A percentile compares a stretch with the other conserved stretches of the same genome.
These are phyloP conservation scores for Dothideomycetes sp. DNA, from an alignment of 2,329 filamentous ascomycete genomes.

Conservation along the genomic window DNA sequence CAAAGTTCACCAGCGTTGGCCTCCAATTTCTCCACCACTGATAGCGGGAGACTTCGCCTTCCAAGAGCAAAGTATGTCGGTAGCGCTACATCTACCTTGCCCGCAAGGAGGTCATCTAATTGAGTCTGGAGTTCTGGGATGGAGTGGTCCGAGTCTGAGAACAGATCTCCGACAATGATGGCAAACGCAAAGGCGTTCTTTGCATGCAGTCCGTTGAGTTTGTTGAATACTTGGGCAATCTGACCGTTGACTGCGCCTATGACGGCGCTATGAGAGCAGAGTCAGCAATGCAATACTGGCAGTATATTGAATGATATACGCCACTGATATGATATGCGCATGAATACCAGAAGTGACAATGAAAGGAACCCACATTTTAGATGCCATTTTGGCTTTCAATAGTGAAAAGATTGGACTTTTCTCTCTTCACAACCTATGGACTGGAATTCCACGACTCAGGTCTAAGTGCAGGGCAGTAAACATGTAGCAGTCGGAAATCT, in stretches of 20 bases:
- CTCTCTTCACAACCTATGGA: too few relatives aligned
- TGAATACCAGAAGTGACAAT: background rate
- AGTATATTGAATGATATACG: too few relatives aligned
- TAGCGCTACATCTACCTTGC: slow-evolving; percentile 63
- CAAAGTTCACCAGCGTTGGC: slow-evolving; percentile 62
- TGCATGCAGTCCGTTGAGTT: slow-evolving; percentile 66
- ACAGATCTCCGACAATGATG: slow-evolving; percentile 75
- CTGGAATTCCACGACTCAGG: too few relatives aligned
- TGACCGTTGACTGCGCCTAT: slow-evolving; percentile 75
- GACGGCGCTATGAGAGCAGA: slow-evolving; percentile 49
- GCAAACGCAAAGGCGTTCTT: slow-evolving; percentile 86
- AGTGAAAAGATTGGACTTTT: too few relatives aligned
- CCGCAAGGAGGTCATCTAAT: slow-evolving; percentile 56
- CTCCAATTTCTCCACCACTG: slow-evolving; percentile 62
- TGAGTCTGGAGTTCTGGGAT: slow-evolving; percentile 31
- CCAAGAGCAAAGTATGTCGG: slow-evolving; percentile 88
- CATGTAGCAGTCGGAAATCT: too few relatives aligned
- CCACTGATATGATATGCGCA: background rate
- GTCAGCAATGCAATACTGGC: too few relatives aligned
- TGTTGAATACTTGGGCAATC: slow-evolving; percentile 64
- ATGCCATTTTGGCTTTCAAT: slow-evolving; percentile 39
- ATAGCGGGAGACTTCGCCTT: slow-evolving; percentile 56
- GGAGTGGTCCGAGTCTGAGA: slow-evolving; percentile 45
- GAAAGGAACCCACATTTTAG: slow-evolving; percentile 40
- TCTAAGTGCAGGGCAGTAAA: too few relatives aligned